A percentile compares a stretch with the other conserved stretches of the same genome.
These are phyloP conservation scores for Neoboletus brunneissimus DNA, from an alignment of 768 basidiomycete genomes.

Conservation along the genomic window DNA sequence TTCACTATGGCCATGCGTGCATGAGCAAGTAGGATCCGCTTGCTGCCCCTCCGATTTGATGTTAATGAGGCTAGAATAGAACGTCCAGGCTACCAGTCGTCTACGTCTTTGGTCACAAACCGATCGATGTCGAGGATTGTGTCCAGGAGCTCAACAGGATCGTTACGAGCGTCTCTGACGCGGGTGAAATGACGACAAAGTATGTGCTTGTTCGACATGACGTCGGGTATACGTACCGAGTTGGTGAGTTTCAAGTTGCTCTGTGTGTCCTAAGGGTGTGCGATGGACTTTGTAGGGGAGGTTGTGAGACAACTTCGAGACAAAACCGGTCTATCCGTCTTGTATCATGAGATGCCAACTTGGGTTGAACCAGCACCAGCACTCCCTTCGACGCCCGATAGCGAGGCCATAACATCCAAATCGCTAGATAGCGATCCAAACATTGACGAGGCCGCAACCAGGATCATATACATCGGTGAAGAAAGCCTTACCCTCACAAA, in stretches of 20 bases:
- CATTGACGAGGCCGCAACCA: not conserved
- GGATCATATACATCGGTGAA: constrained; percentile 65
- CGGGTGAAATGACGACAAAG: constrained; percentile 7
- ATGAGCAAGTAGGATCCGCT: constrained; percentile 71
- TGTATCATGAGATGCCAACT: constrained; percentile 38
- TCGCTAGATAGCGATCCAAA: not conserved
- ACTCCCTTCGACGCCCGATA: not conserved
- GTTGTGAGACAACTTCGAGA: constrained; percentile 16
- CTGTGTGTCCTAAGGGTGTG: not conserved
- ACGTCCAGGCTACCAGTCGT: constrained; percentile 85
- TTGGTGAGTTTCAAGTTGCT: constrained; percentile 41
- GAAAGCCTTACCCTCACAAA: constrained; percentile 83
- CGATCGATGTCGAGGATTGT: constrained; percentile 56
- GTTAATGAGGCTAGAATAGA: constrained; percentile 39
- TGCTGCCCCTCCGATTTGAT: not conserved
- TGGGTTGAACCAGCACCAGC: constrained; percentile 18
- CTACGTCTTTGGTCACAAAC: constrained; percentile 83
- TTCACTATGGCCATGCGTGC: constrained; percentile 97
- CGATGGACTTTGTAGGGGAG: constrained; percentile 11
- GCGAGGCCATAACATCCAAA: not conserved
- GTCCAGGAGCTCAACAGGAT: constrained; percentile 39
- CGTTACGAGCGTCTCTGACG: constrained; percentile 19
- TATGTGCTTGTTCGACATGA: constrained; percentile 66
- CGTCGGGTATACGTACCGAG: constrained; percentile 68
- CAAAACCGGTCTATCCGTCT: constrained; percentile 31